These are phyloP conservation scores for Lachnum nothofagi DNA, from an alignment of 2,329 filamentous ascomycete genomes.

Conservation along the genomic window DNA sequence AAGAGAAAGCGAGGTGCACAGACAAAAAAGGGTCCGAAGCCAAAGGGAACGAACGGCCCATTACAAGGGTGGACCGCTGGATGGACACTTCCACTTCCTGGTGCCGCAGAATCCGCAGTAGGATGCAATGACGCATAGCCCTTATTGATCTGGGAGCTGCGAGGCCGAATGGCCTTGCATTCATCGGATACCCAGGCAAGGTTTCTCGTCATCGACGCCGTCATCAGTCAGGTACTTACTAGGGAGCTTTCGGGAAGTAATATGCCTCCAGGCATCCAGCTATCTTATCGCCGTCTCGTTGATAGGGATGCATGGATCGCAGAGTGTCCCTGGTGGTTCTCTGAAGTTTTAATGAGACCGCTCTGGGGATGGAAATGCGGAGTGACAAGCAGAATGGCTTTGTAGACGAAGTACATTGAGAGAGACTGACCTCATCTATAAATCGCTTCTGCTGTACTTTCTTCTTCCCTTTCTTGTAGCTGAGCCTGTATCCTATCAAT, in stretches of 20 bases:
- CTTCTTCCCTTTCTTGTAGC: neutral
- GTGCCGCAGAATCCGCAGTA: no score
- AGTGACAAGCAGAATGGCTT: neutral
- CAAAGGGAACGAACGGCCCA: no score
- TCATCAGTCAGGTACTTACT: conserved; percentile 1
- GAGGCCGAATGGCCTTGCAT: no score
- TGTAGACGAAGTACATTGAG: neutral
- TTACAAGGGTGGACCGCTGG: neutral
- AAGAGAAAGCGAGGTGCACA: neutral
- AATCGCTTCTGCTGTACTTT: neutral
- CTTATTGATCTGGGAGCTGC: no score
- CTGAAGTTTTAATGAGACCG: neutral
- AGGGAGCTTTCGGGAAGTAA: neutral
- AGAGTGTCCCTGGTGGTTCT: neutral
- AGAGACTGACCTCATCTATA: neutral
- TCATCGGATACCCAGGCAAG: neutral
- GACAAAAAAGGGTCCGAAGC: neutral
- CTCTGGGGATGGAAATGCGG: neutral
- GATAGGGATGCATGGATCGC: conserved; percentile 2
- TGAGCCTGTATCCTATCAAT: conserved; percentile 5
- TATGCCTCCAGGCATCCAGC: neutral
- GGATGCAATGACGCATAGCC: no score
- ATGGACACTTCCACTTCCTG: neutral
- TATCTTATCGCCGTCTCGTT: conserved; percentile 10
- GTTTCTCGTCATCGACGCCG: neutral